These are phyloP conservation scores for Dothistroma septosporum DNA, from an alignment of 2,329 filamentous ascomycete species.

Conservation along the genomic window DNA sequence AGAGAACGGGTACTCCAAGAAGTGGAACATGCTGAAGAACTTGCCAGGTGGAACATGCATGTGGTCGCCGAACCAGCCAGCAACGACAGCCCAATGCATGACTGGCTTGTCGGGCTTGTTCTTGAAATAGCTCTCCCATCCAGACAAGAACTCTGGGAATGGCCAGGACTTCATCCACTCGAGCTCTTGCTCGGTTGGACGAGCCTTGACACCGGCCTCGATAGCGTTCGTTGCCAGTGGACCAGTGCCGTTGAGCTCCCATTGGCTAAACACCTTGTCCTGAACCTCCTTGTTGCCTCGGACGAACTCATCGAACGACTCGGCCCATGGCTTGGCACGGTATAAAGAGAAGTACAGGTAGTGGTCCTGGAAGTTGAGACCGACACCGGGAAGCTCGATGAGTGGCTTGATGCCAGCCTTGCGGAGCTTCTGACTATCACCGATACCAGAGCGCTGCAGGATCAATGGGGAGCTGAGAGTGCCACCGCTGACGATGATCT, in stretches of 20 bases:
- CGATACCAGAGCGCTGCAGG: constrained; percentile 68
- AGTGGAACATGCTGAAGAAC: constrained; percentile 82
- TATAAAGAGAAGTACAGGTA: constrained; percentile 68
- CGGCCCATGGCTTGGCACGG: constrained; percentile 68
- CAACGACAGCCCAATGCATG: constrained; percentile 78
- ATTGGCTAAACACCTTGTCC: constrained; percentile 70
- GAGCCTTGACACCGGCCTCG: constrained; percentile 73
- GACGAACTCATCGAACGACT: constrained; percentile 77
- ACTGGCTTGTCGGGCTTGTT: constrained; percentile 81
- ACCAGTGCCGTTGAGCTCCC: constrained; percentile 74
- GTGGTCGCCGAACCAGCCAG: constrained; percentile 54
- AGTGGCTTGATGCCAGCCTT: constrained; percentile 64
- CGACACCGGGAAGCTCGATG: constrained; percentile 68
- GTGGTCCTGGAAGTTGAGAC: constrained; percentile 73
- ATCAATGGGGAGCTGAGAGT: constrained; percentile 71
- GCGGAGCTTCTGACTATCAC: constrained; percentile 67
- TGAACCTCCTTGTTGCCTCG: constrained; percentile 69
- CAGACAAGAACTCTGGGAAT: constrained; percentile 66
- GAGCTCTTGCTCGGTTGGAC: constrained; percentile 65
- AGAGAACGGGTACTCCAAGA: constrained; percentile 67
- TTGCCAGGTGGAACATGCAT: constrained; percentile 67
- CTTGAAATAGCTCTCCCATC: constrained; percentile 80
- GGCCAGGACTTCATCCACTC: constrained; percentile 68
- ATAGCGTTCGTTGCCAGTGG: constrained; percentile 75
- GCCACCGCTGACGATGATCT: constrained; percentile 68